Conservation (phyloP, 768 basidiomycete genomes). For the Lactarius deliciosus region DNA sequence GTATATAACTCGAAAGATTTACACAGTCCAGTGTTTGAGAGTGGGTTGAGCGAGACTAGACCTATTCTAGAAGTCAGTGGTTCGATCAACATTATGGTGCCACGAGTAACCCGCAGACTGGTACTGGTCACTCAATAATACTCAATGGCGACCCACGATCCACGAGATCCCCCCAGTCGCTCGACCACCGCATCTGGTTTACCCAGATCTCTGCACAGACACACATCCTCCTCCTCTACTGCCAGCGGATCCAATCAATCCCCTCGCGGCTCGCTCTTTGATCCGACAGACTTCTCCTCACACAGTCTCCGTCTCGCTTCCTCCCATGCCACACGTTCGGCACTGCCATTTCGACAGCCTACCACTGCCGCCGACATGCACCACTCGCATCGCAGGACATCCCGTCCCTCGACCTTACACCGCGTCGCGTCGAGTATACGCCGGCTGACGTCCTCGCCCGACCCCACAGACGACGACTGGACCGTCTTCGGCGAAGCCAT, state of each 20-base stretch:
- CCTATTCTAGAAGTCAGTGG: background rate
- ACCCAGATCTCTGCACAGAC: background rate
- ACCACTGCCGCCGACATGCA: background rate
- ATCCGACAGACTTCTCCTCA: background rate
- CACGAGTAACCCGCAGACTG: too few relatives aligned
- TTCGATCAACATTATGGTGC: background rate
- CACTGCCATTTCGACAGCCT: background rate
- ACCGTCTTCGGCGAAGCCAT: slow-evolving; percentile 27
- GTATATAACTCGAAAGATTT: too few relatives aligned
- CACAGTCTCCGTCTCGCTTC: background rate
- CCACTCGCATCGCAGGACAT: background rate
- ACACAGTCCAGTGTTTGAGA: too few relatives aligned
- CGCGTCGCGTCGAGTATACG: slow-evolving; percentile 18
- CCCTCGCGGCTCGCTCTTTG: background rate
- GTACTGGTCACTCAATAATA: background rate
- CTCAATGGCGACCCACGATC: background rate
- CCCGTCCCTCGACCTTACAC: slow-evolving; percentile 11
- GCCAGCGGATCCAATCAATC: background rate
- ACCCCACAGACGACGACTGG: slow-evolving; percentile 21
- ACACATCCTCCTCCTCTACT: background rate
- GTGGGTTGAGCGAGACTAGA: background rate
- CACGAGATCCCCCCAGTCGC: background rate
- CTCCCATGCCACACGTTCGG: background rate
- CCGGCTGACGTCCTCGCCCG: background rate
- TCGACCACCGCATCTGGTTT: background rate